Conservation (phyloP, 208 protist genomes). For the Trypanosoma mega region DNA sequence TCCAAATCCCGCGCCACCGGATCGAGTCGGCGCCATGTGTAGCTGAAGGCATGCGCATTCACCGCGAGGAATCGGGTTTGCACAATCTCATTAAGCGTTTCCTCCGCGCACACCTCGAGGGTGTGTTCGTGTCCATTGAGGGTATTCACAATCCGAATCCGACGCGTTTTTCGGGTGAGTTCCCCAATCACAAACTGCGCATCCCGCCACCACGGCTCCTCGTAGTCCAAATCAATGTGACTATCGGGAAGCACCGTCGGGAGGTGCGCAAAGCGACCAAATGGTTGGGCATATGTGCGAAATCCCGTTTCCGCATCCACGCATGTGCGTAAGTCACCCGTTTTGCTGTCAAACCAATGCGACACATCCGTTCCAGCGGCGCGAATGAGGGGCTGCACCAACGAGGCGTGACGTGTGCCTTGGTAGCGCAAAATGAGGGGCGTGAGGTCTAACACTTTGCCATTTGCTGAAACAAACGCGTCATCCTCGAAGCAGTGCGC, state of each 20-base stretch:
- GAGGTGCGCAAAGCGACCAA: slow-evolving; percentile 88
- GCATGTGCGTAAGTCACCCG: slow-evolving; percentile 77
- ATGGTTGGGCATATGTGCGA: slow-evolving; percentile 82
- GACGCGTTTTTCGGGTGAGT: slow-evolving; percentile 85
- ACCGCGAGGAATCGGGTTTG: slow-evolving; percentile 79
- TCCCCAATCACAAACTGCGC: slow-evolving; percentile 78
- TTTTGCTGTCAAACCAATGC: slow-evolving; percentile 88
- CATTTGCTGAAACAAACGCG: slow-evolving; percentile 87
- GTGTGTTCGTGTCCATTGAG: slow-evolving; percentile 84
- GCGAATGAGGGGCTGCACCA: slow-evolving; percentile 78
- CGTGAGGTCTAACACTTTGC: slow-evolving; percentile 90
- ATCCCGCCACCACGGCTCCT: slow-evolving; percentile 92
- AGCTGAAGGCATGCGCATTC: slow-evolving; percentile 92
- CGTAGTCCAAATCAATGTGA: slow-evolving; percentile 80
- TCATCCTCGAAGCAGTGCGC: slow-evolving; percentile 89
- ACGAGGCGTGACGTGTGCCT: slow-evolving; percentile 43
- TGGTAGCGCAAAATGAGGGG: slow-evolving; percentile 76
- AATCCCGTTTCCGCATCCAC: slow-evolving; percentile 86
- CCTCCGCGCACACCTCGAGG: slow-evolving; percentile 92
- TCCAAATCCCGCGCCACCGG: slow-evolving; percentile 77
- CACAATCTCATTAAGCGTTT: slow-evolving; percentile 91
- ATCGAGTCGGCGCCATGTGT: slow-evolving; percentile 91
- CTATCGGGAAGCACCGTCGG: slow-evolving; percentile 82
- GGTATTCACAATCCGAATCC: slow-evolving; percentile 91
- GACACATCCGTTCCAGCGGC: slow-evolving; percentile 90